Evolutionary conservation across 345 rosid species (phyloP).

Genomic region (Eutrema heterophyllum): DNA sequence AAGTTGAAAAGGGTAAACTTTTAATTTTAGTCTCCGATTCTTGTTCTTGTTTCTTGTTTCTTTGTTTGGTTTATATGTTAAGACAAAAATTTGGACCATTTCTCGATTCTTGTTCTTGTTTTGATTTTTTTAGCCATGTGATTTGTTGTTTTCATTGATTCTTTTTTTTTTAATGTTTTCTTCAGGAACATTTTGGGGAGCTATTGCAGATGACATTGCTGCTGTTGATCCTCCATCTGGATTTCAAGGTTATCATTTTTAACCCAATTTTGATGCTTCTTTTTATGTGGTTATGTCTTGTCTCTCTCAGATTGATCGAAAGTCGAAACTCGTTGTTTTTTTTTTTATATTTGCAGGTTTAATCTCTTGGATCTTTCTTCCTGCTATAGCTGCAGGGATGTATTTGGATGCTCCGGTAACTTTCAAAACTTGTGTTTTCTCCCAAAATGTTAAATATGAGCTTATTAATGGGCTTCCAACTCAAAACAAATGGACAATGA

Average conservation of each 20-base stretch:
- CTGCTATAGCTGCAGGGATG: slow-evolving; percentile 67
- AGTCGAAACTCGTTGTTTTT: neutral
- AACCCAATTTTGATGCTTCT: neutral
- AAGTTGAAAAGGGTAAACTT: slow-evolving; percentile 36
- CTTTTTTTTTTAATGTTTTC: neutral
- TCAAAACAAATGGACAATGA: too few relatives aligned
- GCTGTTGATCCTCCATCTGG: slow-evolving; percentile 69
- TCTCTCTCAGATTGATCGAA: neutral
- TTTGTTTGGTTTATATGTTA: too few relatives aligned
- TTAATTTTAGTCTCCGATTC: neutral
- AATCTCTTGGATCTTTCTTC: slow-evolving; percentile 87
- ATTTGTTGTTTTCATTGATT: neutral
- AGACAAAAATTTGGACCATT: too few relatives aligned
- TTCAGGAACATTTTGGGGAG: slow-evolving; percentile 69
- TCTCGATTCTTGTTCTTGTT: neutral
- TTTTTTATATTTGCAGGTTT: slow-evolving; percentile 40
- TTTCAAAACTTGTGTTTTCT: neutral
- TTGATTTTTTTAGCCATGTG: neutral
- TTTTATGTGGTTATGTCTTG: neutral
- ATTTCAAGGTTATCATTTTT: slow-evolving; percentile 52
- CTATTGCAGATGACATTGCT: slow-evolving; percentile 53
- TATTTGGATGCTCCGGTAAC: slow-evolving; percentile 67
- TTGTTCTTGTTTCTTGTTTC: too few relatives aligned
- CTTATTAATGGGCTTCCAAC: too few relatives aligned
- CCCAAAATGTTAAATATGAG: neutral